phyloP scores from a whole-genome alignment of 2,329 filamentous ascomycete genomes.

The Lachnellula arida region DNA sequence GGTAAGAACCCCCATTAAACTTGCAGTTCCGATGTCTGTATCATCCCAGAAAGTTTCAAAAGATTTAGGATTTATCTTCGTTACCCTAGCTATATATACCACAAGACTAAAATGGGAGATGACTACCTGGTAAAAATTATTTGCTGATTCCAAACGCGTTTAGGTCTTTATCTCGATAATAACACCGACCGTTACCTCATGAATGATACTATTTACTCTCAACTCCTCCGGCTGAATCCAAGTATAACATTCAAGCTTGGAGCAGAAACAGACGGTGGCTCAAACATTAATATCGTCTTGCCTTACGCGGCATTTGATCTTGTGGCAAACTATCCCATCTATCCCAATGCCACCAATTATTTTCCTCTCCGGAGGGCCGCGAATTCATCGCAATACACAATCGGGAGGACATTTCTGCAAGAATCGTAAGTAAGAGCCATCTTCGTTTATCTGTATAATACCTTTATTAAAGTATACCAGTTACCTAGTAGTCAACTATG shows the following conservation, averaged over 20 bases:
- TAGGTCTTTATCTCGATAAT: not conserved
- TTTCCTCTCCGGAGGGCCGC: constrained; percentile 25
- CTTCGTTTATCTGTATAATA: too few species aligned
- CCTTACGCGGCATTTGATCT: constrained; percentile 30
- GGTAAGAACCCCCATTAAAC: not conserved
- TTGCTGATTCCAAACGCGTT: too few species aligned
- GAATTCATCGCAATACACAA: constrained; percentile 20
- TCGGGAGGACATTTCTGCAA: constrained; percentile 28
- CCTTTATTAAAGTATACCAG: too few species aligned
- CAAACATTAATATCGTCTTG: constrained; percentile 18
- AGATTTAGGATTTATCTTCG: not conserved
- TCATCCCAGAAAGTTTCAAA: too few species aligned
- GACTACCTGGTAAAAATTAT: too few species aligned
- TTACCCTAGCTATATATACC: constrained; percentile 20
- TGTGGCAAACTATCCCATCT: constrained; percentile 23
- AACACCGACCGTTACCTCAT: constrained; percentile 30
- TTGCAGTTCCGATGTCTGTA: too few species aligned
- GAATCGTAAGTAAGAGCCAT: constrained; percentile 17
- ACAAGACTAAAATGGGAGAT: constrained; percentile 6
- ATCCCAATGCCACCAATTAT: constrained; percentile 15
- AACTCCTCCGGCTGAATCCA: constrained; percentile 25
- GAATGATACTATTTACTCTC: constrained; percentile 24
- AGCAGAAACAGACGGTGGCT: constrained; percentile 1
- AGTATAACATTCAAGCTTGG: constrained; percentile 27
- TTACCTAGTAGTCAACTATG: constrained; percentile 36